phyloP scores from a whole-genome alignment of 495 filamentous ascomycete genomes.

The Annulohypoxylon bovei region DNA sequence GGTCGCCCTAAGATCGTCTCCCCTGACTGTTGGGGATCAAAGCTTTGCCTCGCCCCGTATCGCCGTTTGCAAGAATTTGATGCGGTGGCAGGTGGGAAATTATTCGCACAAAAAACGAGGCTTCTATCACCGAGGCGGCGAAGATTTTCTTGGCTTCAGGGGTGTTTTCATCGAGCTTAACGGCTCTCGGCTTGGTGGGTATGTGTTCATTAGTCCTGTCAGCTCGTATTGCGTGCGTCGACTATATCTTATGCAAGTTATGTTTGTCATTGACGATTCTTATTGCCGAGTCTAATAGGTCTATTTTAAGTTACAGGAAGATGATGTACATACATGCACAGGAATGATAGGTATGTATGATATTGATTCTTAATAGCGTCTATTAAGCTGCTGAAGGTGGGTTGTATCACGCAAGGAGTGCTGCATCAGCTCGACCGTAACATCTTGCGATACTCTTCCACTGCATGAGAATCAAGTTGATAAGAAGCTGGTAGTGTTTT shows the following conservation, averaged over 20 bases:
- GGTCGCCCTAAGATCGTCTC: conserved; percentile 5
- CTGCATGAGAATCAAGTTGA: conserved; percentile 34
- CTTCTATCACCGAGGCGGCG: conserved; percentile 18
- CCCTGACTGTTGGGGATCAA: conserved; percentile 11
- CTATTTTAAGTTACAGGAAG: conserved; percentile 34
- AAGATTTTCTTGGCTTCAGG: conserved; percentile 17
- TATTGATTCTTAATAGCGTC: conserved; percentile 11
- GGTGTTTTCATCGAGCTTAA: conserved; percentile 6
- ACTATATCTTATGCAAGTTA: conserved; percentile 21
- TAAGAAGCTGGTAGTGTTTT: conserved; percentile 9
- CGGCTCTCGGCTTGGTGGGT: conserved; percentile 11
- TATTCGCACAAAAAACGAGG: conserved; percentile 36
- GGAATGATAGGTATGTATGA: conserved; percentile 1
- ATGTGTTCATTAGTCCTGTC: conserved; percentile 11
- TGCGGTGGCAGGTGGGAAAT: conserved; percentile 28
- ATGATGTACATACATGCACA: background rate
- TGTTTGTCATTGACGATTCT: conserved; percentile 7
- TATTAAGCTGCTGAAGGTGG: conserved; percentile 19
- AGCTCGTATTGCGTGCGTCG: conserved; percentile 31
- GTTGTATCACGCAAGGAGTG: conserved; percentile 29
- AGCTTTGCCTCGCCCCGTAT: conserved; percentile 20
- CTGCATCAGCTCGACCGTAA: conserved; percentile 20
- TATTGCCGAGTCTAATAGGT: conserved; percentile 7
- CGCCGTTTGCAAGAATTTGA: conserved; percentile 13
- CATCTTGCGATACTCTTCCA: conserved; percentile 15